phyloP scores from a whole-genome alignment of 2,329 filamentous ascomycete species.

The Neopestalotiopsis sp. region DNA sequence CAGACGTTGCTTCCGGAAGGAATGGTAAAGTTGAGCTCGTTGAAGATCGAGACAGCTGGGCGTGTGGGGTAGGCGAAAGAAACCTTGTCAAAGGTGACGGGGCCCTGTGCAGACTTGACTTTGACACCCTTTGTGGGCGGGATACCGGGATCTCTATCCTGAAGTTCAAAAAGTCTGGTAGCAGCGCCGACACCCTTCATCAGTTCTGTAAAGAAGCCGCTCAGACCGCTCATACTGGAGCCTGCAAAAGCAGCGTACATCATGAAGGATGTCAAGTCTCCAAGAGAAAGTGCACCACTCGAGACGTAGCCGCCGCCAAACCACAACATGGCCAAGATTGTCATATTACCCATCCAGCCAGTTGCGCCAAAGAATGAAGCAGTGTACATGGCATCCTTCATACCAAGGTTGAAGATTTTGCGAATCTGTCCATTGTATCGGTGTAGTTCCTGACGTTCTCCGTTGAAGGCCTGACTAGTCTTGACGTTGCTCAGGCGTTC shows the following conservation, averaged over 20 bases:
- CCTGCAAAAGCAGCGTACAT: conserved; percentile 94
- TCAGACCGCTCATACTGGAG: conserved; percentile 90
- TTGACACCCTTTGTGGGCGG: conserved; percentile 82
- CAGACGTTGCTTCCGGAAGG: conserved; percentile 93
- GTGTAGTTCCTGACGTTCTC: conserved; percentile 86
- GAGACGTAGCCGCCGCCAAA: conserved; percentile 91
- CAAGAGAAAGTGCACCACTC: conserved; percentile 83
- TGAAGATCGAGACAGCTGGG: conserved; percentile 90
- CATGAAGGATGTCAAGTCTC: conserved; percentile 93
- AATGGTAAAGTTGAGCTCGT: conserved; percentile 86
- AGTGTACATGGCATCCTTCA: conserved; percentile 83
- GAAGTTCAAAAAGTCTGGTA: conserved; percentile 93
- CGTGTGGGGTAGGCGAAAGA: conserved; percentile 92
- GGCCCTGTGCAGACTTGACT: conserved; percentile 83
- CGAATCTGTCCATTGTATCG: conserved; percentile 93
- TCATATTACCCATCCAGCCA: conserved; percentile 95
- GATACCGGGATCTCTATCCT: conserved; percentile 87
- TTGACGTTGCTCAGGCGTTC: conserved; percentile 97
- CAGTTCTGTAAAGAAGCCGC: conserved; percentile 95
- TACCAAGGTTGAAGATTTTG: conserved; percentile 89
- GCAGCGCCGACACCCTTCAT: conserved; percentile 99
- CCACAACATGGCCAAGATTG: conserved; percentile 87
- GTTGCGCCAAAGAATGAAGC: conserved; percentile 89
- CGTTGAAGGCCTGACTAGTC: conserved; percentile 95
- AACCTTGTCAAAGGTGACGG: conserved; percentile 87